These are phyloP conservation scores for Cladophialophora exuberans DNA, from an alignment of 2,329 filamentous ascomycete genomes.

Conservation along the genomic window DNA sequence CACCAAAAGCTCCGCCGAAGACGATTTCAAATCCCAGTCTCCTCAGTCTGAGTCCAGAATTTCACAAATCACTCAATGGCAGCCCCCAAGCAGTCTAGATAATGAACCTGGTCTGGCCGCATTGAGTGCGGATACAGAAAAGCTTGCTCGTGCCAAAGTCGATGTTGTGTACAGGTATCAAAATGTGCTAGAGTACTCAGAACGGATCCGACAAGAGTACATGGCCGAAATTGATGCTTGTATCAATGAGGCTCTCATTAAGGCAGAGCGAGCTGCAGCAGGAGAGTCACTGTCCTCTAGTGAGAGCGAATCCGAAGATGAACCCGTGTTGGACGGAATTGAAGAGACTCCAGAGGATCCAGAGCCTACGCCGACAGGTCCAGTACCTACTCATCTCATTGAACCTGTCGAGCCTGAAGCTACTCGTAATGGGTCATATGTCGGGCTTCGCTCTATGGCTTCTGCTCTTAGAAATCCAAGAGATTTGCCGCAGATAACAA, in stretches of 20 bases:
- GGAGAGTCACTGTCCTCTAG: constrained; percentile 72
- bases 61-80: constrained; percentile 93
- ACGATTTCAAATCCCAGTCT: constrained; percentile 88
- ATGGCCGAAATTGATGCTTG: constrained; percentile 92
- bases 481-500: constrained; percentile 49
- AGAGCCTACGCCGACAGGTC: constrained; percentile 15
- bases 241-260: constrained; percentile 86
- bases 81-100: constrained; percentile 87
- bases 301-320: constrained; percentile 41
- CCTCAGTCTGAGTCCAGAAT: constrained; percentile 95
- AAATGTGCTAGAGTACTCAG: constrained; percentile 91
- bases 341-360: constrained; percentile 23
- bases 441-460: constrained; percentile 52
- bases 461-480: constrained; percentile 60
- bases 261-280: constrained; percentile 84
- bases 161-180: constrained; percentile 91
- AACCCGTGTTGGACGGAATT: constrained; percentile 27
- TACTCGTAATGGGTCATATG: constrained; percentile 22
- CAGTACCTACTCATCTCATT: background rate
- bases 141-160: constrained; percentile 81
- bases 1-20: constrained; percentile 62
- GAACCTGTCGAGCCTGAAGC: constrained; percentile 28
- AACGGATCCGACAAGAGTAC: constrained; percentile 93
- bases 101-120: constrained; percentile 88
- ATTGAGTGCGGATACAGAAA: constrained; percentile 88